Evolutionary conservation across 495 filamentous ascomycete genomes (phyloP), one percentile per base, ranked within the genome.

Genomic region (Lasiosphaeria ovina): DNA sequence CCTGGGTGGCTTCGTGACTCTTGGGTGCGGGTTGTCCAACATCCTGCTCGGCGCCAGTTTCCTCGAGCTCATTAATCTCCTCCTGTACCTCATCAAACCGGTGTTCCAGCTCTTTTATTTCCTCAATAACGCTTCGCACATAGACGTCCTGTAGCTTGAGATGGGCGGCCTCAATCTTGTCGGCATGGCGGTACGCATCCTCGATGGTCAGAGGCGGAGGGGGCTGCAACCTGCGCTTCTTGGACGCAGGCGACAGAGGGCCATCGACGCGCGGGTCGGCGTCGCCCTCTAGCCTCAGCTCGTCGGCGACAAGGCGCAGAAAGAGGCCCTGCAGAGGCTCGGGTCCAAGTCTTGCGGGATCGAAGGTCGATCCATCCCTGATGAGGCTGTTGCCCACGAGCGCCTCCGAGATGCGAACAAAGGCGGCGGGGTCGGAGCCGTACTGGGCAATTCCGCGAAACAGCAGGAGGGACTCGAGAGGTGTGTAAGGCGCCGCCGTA

Each of bases 391-490:
- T 91, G 63, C 80, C 85, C 69, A 84, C 83, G 63, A 98, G 79
- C 33, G 85, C 73, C 51, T 88, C 81, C 54, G 93, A 93, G 58
- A 96, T 90, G 47, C 77, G 78, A 50, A 72, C 74, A 71, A 97
- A 97, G 56, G 81, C 85, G 49, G 83, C 65, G 16, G 83, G 78
- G 50, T 86, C 80, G 58, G 83, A 75, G 66, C 89, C 89, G 70
- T 86, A 81, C 44, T 81, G 73, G 51, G 83, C 82, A 51, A 98
- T 84, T 9, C 88, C 87, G 74, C 95, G 92, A 76, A 97, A 94
- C 62, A 98, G 84, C 58, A 97, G 83, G 17, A 97, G 82, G 38
- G 84, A 86, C 81, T 97, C 93, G 77, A 97, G 88, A 55, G 88
- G 87, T 61, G 92, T 93, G 75, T 92, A 93, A 63, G 82, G 74